Percentiles rank a stretch among this genome's conserved stretches.
phyloP scores from a whole-genome alignment of 2,329 filamentous ascomycete genomes.

The Capronia americana region DNA sequence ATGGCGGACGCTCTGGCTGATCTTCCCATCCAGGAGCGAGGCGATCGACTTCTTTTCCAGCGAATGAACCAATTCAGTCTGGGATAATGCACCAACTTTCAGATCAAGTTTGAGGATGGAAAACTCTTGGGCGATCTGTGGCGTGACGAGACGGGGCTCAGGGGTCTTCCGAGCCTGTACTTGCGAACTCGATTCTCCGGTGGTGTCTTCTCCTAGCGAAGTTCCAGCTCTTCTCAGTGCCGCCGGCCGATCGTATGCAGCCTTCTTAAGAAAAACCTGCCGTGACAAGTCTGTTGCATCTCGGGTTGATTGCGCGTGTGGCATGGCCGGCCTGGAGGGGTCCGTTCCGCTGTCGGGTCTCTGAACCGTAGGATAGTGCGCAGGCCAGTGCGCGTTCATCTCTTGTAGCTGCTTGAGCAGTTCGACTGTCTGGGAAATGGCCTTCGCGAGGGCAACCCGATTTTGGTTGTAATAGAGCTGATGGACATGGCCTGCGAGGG shows the following conservation, averaged over 20 bases:
- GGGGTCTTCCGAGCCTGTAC: conserved; percentile 66
- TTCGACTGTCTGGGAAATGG: conserved; percentile 86
- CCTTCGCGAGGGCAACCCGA: conserved; percentile 80
- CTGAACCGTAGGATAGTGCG: conserved; percentile 88
- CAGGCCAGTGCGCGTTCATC: conserved; percentile 91
- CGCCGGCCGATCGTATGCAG: conserved; percentile 52
- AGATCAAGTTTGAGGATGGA: conserved; percentile 94
- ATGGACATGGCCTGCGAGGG: conserved; percentile 81
- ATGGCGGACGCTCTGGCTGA: conserved; percentile 91
- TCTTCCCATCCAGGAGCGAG: conserved; percentile 88
- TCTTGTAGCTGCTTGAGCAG: conserved; percentile 81
- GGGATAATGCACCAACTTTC: conserved; percentile 84
- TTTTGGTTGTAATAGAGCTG: conserved; percentile 85
- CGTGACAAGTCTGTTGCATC: conserved; percentile 44
- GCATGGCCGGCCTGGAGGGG: conserved; percentile 45
- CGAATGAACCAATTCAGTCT: conserved; percentile 91
- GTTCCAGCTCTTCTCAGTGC: conserved; percentile 75
- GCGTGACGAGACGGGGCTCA: conserved; percentile 85
- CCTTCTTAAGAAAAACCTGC: conserved; percentile 39
- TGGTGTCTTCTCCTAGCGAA: conserved; percentile 61
- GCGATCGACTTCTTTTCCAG: conserved; percentile 91
- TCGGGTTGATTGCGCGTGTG: conserved; percentile 47
- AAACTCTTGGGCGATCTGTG: conserved; percentile 93
- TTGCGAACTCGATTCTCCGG: conserved; percentile 74
- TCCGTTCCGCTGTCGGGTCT: conserved; percentile 55